Evolutionary conservation across 352 stramenopile species (phyloP).

Genomic region (Elongisporangium undulatum): DNA sequence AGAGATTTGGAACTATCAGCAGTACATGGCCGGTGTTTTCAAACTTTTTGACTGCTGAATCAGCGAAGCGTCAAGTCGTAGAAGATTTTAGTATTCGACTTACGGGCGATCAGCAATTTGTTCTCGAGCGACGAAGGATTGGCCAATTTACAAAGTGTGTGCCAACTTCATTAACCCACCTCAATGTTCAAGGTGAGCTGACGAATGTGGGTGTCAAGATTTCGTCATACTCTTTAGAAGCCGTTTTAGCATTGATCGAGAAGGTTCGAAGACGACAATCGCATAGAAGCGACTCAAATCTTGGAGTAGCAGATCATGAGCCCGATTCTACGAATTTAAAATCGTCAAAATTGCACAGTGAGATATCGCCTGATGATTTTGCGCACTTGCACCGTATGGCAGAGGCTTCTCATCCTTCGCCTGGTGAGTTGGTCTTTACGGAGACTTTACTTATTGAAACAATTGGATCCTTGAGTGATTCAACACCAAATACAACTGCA

Average conservation of each 20-base stretch:
- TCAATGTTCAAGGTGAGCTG: slow-evolving; percentile 35
- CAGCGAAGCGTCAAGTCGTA: slow-evolving; percentile 43
- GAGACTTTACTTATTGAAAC: slow-evolving; percentile 70
- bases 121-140: slow-evolving; percentile 25
- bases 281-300: not conserved
- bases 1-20: slow-evolving; percentile 24
- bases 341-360: not conserved
- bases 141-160: slow-evolving; percentile 7
- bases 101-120: slow-evolving; percentile 33
- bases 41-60: slow-evolving; percentile 29
- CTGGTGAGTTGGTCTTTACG: slow-evolving; percentile 64
- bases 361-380: slow-evolving; percentile 48
- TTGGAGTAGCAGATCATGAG: not conserved
- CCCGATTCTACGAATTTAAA: not conserved
- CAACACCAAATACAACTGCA: slow-evolving; percentile 19
- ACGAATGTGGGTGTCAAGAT: slow-evolving; percentile 40
- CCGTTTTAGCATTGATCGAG: slow-evolving; percentile 22
- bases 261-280: not conserved
- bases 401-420: slow-evolving; percentile 35
- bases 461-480: slow-evolving; percentile 10
- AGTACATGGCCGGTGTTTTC: slow-evolving; percentile 53
- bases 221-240: slow-evolving; percentile 36
- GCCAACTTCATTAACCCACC: slow-evolving; percentile 20
- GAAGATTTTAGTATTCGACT: slow-evolving; percentile 50
- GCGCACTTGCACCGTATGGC: slow-evolving; percentile 43